A percentile compares a stretch with the other conserved stretches of the same genome.
phyloP scores from a whole-genome alignment of 1,284 basidiomycete genomes.

The Tilletia setariae region DNA sequence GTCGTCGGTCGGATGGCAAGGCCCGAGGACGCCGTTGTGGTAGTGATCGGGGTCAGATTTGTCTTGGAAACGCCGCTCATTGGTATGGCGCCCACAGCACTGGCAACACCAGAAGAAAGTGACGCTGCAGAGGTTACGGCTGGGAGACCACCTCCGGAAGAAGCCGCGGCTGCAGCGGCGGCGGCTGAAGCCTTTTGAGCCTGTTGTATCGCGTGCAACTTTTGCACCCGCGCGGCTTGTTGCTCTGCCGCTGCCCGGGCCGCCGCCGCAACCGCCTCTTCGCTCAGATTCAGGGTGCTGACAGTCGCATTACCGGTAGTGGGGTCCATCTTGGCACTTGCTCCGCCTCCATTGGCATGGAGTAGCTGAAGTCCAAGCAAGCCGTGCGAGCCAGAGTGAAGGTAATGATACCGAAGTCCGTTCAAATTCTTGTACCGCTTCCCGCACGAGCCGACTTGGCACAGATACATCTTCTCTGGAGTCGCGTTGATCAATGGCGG shows the following conservation, averaged over 20 bases:
- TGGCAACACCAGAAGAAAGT: too few relatives aligned
- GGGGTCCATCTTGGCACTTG: slow-evolving; percentile 48
- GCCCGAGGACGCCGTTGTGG: too few relatives aligned
- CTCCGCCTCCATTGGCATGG: slow-evolving; percentile 47
- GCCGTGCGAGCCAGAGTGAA: slow-evolving; percentile 86
- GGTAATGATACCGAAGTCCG: slow-evolving; percentile 78
- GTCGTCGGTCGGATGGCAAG: too few relatives aligned
- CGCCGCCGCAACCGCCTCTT: slow-evolving; percentile 48
- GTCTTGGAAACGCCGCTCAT: too few relatives aligned
- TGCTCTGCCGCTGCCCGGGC: slow-evolving; percentile 39
- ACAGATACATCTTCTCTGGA: slow-evolving; percentile 40
- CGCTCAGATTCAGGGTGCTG: slow-evolving; percentile 45
- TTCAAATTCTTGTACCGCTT: slow-evolving; percentile 83
- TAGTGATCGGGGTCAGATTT: too few relatives aligned
- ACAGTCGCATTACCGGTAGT: slow-evolving; percentile 47
- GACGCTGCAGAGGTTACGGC: too few relatives aligned
- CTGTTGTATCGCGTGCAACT: slow-evolving; percentile 24
- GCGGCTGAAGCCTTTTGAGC: not conserved
- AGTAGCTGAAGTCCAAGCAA: slow-evolving; percentile 52
- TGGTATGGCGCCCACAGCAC: too few relatives aligned
- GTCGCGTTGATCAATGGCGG: not conserved
- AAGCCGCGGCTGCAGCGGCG: not conserved
- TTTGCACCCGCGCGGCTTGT: slow-evolving; percentile 31
- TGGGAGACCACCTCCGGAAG: too few relatives aligned
- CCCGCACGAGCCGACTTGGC: slow-evolving; percentile 63